Evolutionary conservation across 2,329 filamentous ascomycete genomes (phyloP).

Genomic region (Trichoderma sp.): DNA sequence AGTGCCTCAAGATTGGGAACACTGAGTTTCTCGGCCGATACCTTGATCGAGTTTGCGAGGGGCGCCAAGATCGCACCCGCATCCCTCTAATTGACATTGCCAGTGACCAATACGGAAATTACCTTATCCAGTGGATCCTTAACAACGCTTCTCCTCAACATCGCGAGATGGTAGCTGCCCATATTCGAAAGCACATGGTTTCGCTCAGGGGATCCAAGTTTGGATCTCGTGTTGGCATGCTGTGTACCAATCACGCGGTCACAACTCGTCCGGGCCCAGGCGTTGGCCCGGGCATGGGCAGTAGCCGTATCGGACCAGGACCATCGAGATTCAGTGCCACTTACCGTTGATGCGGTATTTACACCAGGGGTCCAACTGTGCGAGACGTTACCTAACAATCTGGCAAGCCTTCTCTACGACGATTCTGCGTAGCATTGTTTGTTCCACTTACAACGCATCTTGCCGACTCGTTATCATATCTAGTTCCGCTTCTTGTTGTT

Average conservation of each 20-base stretch:
- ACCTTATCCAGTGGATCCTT: slow-evolving; percentile 95
- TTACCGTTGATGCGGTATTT: slow-evolving; percentile 53
- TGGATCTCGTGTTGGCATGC: slow-evolving; percentile 96
- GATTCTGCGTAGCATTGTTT: slow-evolving; percentile 12
- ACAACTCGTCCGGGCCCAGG: slow-evolving; percentile 87
- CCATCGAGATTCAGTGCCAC: slow-evolving; percentile 56
- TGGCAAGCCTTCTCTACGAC: neutral
- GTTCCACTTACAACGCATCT: slow-evolving; percentile 20
- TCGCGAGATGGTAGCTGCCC: slow-evolving; percentile 86
- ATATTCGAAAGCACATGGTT: slow-evolving; percentile 99
- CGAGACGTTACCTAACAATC: slow-evolving; percentile 25
- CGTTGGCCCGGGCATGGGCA: slow-evolving; percentile 64
- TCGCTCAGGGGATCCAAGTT: slow-evolving; percentile 98
- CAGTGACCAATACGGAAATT: slow-evolving; percentile 98
- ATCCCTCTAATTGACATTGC: slow-evolving; percentile 98
- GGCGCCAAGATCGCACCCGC: slow-evolving; percentile 83
- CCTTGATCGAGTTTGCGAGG: slow-evolving; percentile 90
- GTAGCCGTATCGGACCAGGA: slow-evolving; percentile 57
- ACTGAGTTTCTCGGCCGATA: slow-evolving; percentile 89
- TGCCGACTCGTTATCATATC: slow-evolving; percentile 32
- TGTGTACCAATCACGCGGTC: slow-evolving; percentile 93
- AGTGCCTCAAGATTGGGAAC: slow-evolving; percentile 96
- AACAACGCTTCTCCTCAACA: slow-evolving; percentile 85
- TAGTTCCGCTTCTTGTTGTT: slow-evolving; percentile 38
- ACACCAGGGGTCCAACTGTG: slow-evolving; percentile 24